Evolutionary conservation across 108 stramenopile genomes (phyloP).

Genomic region (Seminavis robusta): DNA sequence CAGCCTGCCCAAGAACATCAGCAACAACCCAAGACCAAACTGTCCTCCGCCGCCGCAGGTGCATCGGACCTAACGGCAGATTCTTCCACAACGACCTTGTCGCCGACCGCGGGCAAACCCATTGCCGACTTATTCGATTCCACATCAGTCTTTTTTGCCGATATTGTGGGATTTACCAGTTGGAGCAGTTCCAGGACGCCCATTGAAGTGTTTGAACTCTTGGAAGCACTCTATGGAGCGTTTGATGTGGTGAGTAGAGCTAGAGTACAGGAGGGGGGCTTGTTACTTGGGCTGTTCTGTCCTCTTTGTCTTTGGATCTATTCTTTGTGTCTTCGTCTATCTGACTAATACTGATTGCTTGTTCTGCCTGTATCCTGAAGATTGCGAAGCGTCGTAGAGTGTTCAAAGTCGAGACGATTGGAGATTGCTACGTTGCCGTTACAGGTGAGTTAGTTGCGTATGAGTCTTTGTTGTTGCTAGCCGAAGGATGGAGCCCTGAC

Average conservation of each 20-base stretch:
- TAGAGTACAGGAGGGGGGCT: constrained; percentile 9
- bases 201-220: constrained; percentile 32
- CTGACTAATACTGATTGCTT: too few relatives aligned
- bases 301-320: too few relatives aligned
- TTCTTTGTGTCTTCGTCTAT: too few relatives aligned
- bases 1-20: background rate
- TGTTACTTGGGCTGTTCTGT: constrained; percentile 36
- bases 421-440: constrained; percentile 21
- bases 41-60: background rate
- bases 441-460: too few relatives aligned
- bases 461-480: too few relatives aligned
- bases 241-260: constrained; percentile 41
- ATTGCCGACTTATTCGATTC: constrained; percentile 26
- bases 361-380: too few relatives aligned
- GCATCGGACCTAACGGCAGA: background rate
- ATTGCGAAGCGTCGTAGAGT: constrained; percentile 30
- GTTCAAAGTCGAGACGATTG: constrained; percentile 31
- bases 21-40: background rate
- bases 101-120: constrained; percentile 3
- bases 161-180: constrained; percentile 52
- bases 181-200: constrained; percentile 13
- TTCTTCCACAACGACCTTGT: background rate
- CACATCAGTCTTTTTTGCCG: too few relatives aligned
- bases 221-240: constrained; percentile 31
- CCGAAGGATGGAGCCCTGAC: too few relatives aligned